These are phyloP conservation scores for Yamadazyma dendronema DNA, from an alignment of 1,139 yeast species.

Conservation along the genomic window DNA sequence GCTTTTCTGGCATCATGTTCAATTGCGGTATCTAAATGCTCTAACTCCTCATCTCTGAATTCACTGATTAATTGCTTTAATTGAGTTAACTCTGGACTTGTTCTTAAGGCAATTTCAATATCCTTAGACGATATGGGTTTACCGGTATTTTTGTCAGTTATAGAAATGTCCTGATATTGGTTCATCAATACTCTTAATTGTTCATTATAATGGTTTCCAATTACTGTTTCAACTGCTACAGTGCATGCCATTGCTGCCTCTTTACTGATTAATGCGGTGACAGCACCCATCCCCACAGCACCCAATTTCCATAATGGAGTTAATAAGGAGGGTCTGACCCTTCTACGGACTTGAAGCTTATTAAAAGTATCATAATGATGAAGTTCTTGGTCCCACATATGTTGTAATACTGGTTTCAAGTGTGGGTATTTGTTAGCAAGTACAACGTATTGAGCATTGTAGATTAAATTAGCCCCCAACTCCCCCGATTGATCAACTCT, in stretches of 20 bases:
- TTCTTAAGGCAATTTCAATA: conserved; percentile 23
- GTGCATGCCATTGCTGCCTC: conserved; percentile 99
- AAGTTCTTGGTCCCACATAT: conserved; percentile 98
- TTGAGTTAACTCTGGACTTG: conserved; percentile 54
- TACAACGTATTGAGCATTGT: conserved; percentile 85
- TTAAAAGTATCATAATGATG: conserved; percentile 88
- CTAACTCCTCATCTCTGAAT: conserved; percentile 93
- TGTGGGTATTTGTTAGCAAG: conserved; percentile 70
- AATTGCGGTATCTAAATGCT: conserved; percentile 91
- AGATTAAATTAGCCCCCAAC: conserved; percentile 93
- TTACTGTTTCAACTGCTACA: conserved; percentile 97
- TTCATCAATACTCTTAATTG: conserved; percentile 76
- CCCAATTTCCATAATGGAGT: conserved; percentile 95
- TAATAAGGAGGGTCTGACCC: conserved; percentile 86
- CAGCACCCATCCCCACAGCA: conserved; percentile 82
- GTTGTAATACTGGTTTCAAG: conserved; percentile 69
- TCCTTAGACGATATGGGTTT: conserved; percentile 22
- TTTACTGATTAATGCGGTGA: conserved; percentile 82
- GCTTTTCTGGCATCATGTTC: conserved; percentile 91
- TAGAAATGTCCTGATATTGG: conserved; percentile 47
- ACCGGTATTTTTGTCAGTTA: conserved; percentile 45
- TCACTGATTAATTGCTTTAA: conserved; percentile 65
- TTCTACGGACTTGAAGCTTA: conserved; percentile 63
- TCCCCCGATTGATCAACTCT: conserved; percentile 99
- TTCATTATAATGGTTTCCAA: conserved; percentile 92